phyloP scores from a whole-genome alignment of 2,329 filamentous ascomycete species.

The Aspergillus aculeatus region DNA sequence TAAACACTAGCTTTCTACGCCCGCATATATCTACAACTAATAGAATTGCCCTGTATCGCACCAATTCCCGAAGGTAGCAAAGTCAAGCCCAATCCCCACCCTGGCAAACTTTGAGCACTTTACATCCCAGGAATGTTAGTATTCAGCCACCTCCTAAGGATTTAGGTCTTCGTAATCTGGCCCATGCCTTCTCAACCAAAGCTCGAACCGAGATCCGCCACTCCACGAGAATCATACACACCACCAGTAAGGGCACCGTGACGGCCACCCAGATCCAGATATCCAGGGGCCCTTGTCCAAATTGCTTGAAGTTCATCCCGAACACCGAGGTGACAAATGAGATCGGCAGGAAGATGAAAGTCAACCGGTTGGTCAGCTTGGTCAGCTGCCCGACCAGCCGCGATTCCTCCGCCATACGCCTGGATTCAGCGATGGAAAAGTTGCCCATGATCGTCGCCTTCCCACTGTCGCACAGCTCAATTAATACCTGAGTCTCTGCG shows the following conservation, averaged over 20 bases:
- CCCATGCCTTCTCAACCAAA: background rate
- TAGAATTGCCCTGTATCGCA: no score
- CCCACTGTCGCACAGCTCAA: background rate
- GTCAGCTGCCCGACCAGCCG: background rate
- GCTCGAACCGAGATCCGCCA: background rate
- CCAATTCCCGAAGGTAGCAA: no score
- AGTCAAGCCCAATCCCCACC: no score
- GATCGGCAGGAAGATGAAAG: background rate
- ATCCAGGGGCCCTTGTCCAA: background rate
- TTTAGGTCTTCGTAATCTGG: background rate
- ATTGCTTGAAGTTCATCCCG: no score
- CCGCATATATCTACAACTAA: no score
- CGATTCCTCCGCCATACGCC: no score
- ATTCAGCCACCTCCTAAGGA: no score
- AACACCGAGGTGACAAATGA: no score
- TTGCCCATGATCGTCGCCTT: background rate
- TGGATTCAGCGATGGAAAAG: background rate
- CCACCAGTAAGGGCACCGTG: background rate
- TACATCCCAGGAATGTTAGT: no score
- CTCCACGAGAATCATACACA: background rate
- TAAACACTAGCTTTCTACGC: no score
- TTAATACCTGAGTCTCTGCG: background rate
- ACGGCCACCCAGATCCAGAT: background rate
- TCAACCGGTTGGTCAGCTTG: background rate
- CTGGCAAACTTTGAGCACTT: no score